Base-by-base conservation (phyloP, 2,329 filamentous ascomycete species). In the Graphilbum ipis-grandicollis region DNA sequence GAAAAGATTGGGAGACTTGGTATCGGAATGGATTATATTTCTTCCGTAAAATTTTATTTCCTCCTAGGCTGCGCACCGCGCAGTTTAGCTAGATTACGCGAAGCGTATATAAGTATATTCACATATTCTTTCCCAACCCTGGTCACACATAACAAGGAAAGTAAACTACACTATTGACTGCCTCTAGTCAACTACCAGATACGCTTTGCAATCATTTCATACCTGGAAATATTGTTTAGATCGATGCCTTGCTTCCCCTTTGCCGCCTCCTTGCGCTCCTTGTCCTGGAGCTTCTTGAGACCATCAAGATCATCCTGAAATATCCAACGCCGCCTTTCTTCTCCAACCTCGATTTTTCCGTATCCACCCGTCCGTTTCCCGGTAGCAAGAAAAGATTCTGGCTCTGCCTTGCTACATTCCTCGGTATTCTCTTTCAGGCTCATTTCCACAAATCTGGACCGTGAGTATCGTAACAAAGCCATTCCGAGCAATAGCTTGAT, bases 201-300 rank as follows among this genome's bases (percentile, higher is more conserved):
- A 52, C 90, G 70, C 66, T 94, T 96, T 1, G 84, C 83, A 48
- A 85, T 78, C 90, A 96, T 94, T 52, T 85, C 84, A 59, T 94
- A 98, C 48, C 90, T 68, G 47, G 66, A 73, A 43, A 75, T 83
- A 52, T 60, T 73, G 50, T 66, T 79, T 56, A 73, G 72, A 52
- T 71, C 73, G 36, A 71, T 67, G 38, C 66, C 66, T 26, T 65
- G 58, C 42, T 62, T 62, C 25, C 57, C 59, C 19, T 65, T 66
- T 45, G 68, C 75, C 44, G 73, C 71, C 42, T 69, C 71, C 47
- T 70, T 63, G 49, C 71, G 70, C 42, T 77, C 75, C 44, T 75
- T 73, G 41, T 76, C 72, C 42, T 65, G 64, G 48, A 79, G 51
- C 39, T 63, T 63, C 47, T 65, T 66, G 41, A 82, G 51, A 0